Evolutionary conservation across 768 basidiomycete species (phyloP), one percentile per base, ranked within the genome.

Genomic region (Lactarius trivialis): DNA sequence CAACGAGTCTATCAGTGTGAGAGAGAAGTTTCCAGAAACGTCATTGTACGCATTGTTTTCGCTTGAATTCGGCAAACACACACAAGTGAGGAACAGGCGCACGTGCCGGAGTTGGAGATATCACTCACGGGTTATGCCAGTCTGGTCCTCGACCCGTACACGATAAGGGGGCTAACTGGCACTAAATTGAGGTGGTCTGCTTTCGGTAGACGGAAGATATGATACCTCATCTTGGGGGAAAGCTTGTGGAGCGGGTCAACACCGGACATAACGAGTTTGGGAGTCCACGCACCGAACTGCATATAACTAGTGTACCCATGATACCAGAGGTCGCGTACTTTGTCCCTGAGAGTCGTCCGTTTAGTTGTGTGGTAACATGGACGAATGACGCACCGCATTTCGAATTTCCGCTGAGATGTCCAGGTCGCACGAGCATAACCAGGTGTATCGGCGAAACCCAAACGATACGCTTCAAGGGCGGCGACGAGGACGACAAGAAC

Each of bases 281-380:
- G 30, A 54, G 19, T n/a, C 12, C 7, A 67, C 70, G 21, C 65
- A 91, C 91, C 94, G 71, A 82, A 82, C 52, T 75, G 79, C 93
- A 96, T 95, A 73, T 97, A 97, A 68, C 83, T 85, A 68, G 91
- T 73, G 70, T 86, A 97, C 0, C 93, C 94, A 77, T 96, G 93
- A 70, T 91, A 87, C 88, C 91, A 97, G 5, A 96, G 75, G 58
- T 88, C 83, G 49, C 87, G 83, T 9, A 85, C 85, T 69, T 79
- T 79, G 67, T 91, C 82, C 50, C 91, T 93, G 66, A 6, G 37
- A 28, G 33, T 0, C 3, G 14, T 57, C 32, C 43, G 55, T 26
- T 19, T n/a, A 34, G 30, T 21, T 49, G 39, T 3, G 19, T 30
- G 12, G 19, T n/a, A 49, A 14, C 26, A 19, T 7, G 14, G 26